A percentile compares a stretch with the other conserved stretches of the same genome.
Conservation (phyloP, 2,329 filamentous ascomycete species). For the Fusarium austroafricanum region DNA sequence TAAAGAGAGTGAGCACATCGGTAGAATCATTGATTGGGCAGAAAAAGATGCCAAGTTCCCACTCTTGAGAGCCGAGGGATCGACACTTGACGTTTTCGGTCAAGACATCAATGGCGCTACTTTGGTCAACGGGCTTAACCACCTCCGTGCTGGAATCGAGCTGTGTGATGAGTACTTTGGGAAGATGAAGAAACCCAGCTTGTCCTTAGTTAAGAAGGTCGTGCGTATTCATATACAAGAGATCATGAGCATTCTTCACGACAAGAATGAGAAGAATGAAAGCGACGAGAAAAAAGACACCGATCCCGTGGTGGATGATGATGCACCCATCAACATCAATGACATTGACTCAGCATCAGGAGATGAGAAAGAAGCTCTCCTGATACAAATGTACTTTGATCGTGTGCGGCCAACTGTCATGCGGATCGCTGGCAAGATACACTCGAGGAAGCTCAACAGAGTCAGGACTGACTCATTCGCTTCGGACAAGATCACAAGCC, state of each 20-base stretch:
- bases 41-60: constrained; percentile 27
- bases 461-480: neutral
- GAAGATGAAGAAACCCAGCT: constrained; percentile 7
- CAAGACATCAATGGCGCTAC: constrained; percentile 28
- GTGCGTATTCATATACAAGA: constrained; percentile 32
- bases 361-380: constrained; percentile 19
- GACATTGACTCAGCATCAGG: constrained; percentile 30
- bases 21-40: constrained; percentile 21
- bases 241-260: constrained; percentile 21
- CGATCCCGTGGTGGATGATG: neutral
- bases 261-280: constrained; percentile 16
- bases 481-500: neutral
- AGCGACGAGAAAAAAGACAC: neutral
- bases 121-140: constrained; percentile 28
- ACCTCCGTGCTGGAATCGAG: constrained; percentile 20
- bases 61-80: constrained; percentile 15
- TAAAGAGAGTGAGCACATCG: constrained; percentile 8
- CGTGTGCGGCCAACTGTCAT: constrained; percentile 24
- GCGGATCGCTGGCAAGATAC: neutral
- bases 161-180: constrained; percentile 27
- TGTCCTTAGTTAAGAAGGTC: constrained; percentile 24
- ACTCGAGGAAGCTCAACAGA: constrained; percentile 14
- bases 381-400: constrained; percentile 33
- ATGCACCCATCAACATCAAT: constrained; percentile 6
- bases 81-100: constrained; percentile 17